Base-by-base conservation (phyloP, 2,329 filamentous ascomycete species). In the Exserohilum turcica region DNA sequence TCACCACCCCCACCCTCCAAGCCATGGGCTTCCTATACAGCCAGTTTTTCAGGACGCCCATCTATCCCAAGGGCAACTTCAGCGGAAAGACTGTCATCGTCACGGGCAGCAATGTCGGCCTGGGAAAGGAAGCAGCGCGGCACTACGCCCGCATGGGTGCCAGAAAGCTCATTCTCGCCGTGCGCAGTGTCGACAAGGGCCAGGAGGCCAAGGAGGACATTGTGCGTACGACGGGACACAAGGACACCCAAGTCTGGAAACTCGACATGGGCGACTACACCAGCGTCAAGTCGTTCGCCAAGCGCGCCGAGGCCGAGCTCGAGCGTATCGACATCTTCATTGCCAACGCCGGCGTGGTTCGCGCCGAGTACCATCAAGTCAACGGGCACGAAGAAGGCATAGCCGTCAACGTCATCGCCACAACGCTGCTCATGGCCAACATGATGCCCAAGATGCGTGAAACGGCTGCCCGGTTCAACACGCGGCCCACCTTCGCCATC, bases 401-500 rank as follows among this genome's bases (percentile, higher is more conserved):
- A 9, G 80, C 85, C 59, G 79, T 84, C 53, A 86, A 86, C 60
- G 75, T 80, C 3, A 49, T 55, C 6, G 40, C 80, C 1, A 85
- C 82, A 1, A 74, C 77, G 7, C 68, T 84, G 3, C 68, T 86
- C 4, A 78, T 76, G 0, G 46, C 83, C 2, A 63, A 82, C 2
- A 68, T 86, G 18, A 68, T 74, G 10, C 72, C 73, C 8, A 66
- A 67, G 38, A 48, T 74, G 33, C 55, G 58, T 9, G 48, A 54
- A 3, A 67, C 65, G 9, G 65, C 62, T 2, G 15, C 19, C 1
- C 52, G 53, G 18, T 61, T 56, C 48, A 51, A 56, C 33, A 56
- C 49, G 3, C 45, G 52, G 2, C 56, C 63, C 3, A 54, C 39
- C 3, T 47, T 67, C 36, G 59, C 63, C 16, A 52, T 67, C 21